Conservation (phyloP, 2,329 filamentous ascomycete genomes). For the Colletotrichum lentis region DNA sequence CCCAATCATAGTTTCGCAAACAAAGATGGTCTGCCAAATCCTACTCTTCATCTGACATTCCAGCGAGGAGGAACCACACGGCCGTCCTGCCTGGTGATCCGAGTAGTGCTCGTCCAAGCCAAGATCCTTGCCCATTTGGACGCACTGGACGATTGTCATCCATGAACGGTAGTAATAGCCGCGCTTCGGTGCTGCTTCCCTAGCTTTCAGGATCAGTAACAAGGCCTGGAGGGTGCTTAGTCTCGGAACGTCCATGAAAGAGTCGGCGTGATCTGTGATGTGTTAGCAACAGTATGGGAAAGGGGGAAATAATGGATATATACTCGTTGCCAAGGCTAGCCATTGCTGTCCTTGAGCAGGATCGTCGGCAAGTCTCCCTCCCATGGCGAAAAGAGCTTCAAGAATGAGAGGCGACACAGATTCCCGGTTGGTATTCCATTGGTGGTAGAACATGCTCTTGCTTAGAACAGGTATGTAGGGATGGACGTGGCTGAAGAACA, state of each 20-base stretch:
- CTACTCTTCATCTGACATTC: constrained; percentile 87
- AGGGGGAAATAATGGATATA: constrained; percentile 38
- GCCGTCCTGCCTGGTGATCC: constrained; percentile 74
- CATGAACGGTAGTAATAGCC: constrained; percentile 98
- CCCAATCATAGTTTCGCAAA: constrained; percentile 91
- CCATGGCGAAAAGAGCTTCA: constrained; percentile 90
- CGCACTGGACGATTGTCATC: constrained; percentile 92
- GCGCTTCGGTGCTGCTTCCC: constrained; percentile 88
- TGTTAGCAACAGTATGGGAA: constrained; percentile 1
- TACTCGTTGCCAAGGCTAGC: constrained; percentile 88
- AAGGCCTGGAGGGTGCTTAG: constrained; percentile 92
- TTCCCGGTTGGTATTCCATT: constrained; percentile 85
- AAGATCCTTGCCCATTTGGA: constrained; percentile 92
- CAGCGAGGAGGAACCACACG: constrained; percentile 72
- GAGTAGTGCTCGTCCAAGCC: constrained; percentile 87
- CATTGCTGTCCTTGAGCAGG: constrained; percentile 87
- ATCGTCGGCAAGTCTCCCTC: constrained; percentile 83
- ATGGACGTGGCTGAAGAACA: constrained; percentile 90
- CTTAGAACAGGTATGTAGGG: constrained; percentile 92
- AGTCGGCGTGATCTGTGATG: constrained; percentile 80
- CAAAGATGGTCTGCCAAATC: constrained; percentile 88
- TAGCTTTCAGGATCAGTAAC: constrained; percentile 86
- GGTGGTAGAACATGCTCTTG: constrained; percentile 81
- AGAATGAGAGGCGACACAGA: constrained; percentile 88
- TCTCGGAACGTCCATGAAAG: constrained; percentile 90